Evolutionary conservation across 1,139 yeast species (phyloP).

Genomic region (Suhomyces coccinellae): DNA sequence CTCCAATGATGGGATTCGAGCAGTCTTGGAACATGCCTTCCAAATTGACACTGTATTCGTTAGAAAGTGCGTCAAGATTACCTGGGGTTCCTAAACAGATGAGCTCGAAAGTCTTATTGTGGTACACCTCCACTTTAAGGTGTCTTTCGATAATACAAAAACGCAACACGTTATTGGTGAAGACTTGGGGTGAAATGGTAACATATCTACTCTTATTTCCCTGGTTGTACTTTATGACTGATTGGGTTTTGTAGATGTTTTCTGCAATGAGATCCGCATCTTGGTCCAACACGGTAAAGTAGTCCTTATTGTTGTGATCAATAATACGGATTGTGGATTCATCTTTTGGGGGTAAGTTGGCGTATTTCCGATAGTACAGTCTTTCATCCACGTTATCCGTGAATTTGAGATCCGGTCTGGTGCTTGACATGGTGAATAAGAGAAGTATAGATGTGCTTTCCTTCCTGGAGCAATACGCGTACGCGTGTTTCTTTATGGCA

Average conservation of each 20-base stretch:
- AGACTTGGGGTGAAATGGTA: constrained; percentile 75
- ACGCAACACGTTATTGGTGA: constrained; percentile 60
- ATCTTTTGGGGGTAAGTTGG: constrained; percentile 51
- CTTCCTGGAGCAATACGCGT: neutral
- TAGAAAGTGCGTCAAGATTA: constrained; percentile 56
- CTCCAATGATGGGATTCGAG: constrained; percentile 73
- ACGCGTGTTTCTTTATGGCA: neutral
- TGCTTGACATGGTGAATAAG: constrained; percentile 48
- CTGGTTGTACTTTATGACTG: constrained; percentile 64
- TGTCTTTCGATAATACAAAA: constrained; percentile 69
- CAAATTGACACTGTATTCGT: constrained; percentile 52
- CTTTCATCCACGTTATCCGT: constrained; percentile 63
- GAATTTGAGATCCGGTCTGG: constrained; percentile 74
- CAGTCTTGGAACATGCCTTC: constrained; percentile 66
- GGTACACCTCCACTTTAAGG: constrained; percentile 71
- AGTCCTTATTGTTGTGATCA: constrained; percentile 69
- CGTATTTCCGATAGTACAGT: constrained; percentile 60
- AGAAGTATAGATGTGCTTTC: neutral
- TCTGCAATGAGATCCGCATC: constrained; percentile 87
- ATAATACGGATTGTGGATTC: constrained; percentile 58
- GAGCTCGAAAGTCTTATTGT: constrained; percentile 60
- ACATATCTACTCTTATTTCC: constrained; percentile 59
- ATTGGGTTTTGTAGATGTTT: constrained; percentile 73
- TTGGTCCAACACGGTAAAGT: constrained; percentile 70
- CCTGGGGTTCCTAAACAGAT: constrained; percentile 83